A percentile compares a stretch with the other conserved stretches of the same genome.
phyloP scores from a whole-genome alignment of 148 eudicot species.

The Amaranthus cruentus region DNA sequence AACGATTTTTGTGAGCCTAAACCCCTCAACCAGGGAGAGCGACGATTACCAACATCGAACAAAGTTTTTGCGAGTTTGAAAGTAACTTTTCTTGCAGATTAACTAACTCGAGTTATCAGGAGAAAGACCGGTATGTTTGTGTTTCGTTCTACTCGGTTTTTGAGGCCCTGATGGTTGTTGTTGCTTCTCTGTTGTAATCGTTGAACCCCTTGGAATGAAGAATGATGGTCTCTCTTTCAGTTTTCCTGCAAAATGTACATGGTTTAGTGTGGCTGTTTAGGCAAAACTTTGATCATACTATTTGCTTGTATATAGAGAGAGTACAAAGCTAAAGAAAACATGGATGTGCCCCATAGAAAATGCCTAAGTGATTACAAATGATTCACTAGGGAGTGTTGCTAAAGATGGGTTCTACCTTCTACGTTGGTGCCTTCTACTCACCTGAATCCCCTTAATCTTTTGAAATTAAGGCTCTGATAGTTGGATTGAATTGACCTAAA shows the following conservation, averaged over 20 bases:
- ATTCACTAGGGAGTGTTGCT: no score
- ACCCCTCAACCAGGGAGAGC: not conserved
- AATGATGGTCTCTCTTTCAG: conserved; percentile 23
- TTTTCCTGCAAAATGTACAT: conserved; percentile 19
- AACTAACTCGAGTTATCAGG: conserved; percentile 20
- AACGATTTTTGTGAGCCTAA: not conserved
- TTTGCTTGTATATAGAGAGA: not conserved
- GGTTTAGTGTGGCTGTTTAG: not conserved
- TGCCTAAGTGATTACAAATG: no score
- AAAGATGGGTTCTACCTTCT: no score
- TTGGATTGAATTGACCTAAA: no score
- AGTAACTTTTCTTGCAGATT: not conserved
- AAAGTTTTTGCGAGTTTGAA: not conserved
- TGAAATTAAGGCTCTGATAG: no score
- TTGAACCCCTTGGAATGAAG: conserved; percentile 17
- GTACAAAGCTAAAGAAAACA: no score
- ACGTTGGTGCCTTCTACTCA: no score
- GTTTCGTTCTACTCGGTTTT: conserved; percentile 22
- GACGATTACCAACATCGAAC: conserved; percentile 2
- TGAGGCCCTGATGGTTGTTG: conserved; percentile 4
- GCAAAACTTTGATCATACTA: not conserved
- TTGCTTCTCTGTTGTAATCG: conserved; percentile 23
- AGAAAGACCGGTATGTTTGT: conserved; percentile 19
- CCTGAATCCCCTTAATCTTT: no score
- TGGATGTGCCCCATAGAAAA: no score